phyloP scores from a whole-genome alignment of 495 filamentous ascomycete species.

The Penicillium herquei region DNA sequence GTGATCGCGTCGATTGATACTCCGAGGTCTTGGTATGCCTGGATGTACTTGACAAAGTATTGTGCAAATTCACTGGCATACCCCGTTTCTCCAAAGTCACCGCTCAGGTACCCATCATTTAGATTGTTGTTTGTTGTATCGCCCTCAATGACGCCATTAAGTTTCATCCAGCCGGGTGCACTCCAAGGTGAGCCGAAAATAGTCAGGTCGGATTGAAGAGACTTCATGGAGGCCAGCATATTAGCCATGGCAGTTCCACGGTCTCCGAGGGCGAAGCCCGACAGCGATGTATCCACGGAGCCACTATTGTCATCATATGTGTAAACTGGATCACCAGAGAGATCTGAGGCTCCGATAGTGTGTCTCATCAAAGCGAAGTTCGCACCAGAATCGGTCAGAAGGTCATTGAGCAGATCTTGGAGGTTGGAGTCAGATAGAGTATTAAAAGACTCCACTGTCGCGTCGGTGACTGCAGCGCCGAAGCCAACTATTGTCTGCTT shows the following conservation, averaged over 20 bases:
- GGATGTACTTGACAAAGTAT: slow-evolving; percentile 58
- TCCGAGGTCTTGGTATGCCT: slow-evolving; percentile 44
- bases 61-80: slow-evolving; percentile 48
- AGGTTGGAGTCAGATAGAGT: slow-evolving; percentile 35
- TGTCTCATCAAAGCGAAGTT: slow-evolving; percentile 53
- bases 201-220: slow-evolving; percentile 37
- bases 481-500: slow-evolving; percentile 54
- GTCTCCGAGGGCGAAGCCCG: slow-evolving; percentile 46
- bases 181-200: slow-evolving; percentile 55
- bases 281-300: slow-evolving; percentile 37
- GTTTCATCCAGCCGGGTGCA: slow-evolving; percentile 59
- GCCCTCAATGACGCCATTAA: slow-evolving; percentile 49
- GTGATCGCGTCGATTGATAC: slow-evolving; percentile 53
- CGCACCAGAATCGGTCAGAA: slow-evolving; percentile 47
- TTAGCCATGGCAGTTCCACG: slow-evolving; percentile 53
- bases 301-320: slow-evolving; percentile 52
- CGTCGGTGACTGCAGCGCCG: slow-evolving; percentile 55
- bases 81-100: slow-evolving; percentile 20
- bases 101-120: slow-evolving; percentile 37
- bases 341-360: slow-evolving; percentile 53
- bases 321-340: slow-evolving; percentile 47
- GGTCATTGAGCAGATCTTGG: slow-evolving; percentile 42
- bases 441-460: slow-evolving; percentile 53
- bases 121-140: slow-evolving; percentile 50
- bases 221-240: slow-evolving; percentile 27